Evolutionary conservation across 352 stramenopile species (phyloP).

Genomic region (Phytophthora meadii): DNA sequence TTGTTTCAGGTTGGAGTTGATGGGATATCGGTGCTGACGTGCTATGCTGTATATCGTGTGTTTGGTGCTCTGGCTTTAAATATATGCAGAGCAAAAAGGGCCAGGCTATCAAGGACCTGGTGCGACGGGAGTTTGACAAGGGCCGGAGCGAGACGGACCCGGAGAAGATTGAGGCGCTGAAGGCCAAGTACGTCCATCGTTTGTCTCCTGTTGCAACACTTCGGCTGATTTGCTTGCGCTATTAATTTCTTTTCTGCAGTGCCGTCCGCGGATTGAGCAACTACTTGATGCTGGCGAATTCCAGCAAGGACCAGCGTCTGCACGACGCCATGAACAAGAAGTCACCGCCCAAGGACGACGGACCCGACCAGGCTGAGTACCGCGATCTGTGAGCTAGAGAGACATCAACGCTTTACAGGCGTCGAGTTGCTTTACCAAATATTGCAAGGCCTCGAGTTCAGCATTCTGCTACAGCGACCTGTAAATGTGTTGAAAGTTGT

Average conservation of each 20-base stretch:
- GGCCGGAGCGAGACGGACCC: conserved; percentile 76
- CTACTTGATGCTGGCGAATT: conserved; percentile 89
- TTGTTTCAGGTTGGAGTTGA: not conserved
- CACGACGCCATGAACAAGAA: conserved; percentile 82
- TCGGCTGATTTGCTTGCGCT: conserved; percentile 1
- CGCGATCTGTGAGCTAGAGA: conserved; percentile 66
- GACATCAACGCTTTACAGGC: not conserved
- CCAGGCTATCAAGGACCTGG: conserved; percentile 69
- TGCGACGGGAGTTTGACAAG: conserved; percentile 87
- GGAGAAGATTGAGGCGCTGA: conserved; percentile 84
- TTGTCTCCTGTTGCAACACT: not conserved
- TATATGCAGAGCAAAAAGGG: conserved; percentile 81
- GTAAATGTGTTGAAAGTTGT: too few species aligned
- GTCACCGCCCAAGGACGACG: conserved; percentile 38
- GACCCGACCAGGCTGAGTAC: conserved; percentile 77
- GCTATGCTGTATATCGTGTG: not conserved
- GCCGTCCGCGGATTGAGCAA: conserved; percentile 86
- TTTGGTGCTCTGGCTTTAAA: not conserved
- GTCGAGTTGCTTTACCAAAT: not conserved
- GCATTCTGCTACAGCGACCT: too few species aligned
- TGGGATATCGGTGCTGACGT: conserved; percentile 7
- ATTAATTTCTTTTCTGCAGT: conserved; percentile 33
- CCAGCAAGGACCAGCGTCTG: conserved; percentile 89
- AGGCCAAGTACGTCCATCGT: conserved; percentile 73
- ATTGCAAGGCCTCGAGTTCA: not conserved